Evolutionary conservation across 495 filamentous ascomycete species (phyloP).

Genomic region (Patellaria atrata): DNA sequence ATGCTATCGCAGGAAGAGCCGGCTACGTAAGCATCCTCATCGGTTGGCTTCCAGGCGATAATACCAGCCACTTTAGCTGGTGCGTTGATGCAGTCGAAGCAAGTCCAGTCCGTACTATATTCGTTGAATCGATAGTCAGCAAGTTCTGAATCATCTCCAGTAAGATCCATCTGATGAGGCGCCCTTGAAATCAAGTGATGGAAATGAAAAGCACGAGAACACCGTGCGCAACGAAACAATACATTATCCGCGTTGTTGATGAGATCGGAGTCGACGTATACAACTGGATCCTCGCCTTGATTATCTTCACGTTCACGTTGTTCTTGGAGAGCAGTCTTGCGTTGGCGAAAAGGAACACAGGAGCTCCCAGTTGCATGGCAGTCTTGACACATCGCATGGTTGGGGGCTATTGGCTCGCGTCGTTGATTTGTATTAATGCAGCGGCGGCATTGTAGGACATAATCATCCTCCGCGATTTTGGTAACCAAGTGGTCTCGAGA

Average conservation of each 20-base stretch:
- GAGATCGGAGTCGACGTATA: slow-evolving; percentile 39
- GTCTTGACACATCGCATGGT: slow-evolving; percentile 50
- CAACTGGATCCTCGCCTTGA: slow-evolving; percentile 61
- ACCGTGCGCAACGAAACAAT: slow-evolving; percentile 62
- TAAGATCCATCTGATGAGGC: slow-evolving; percentile 24
- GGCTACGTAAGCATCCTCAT: slow-evolving; percentile 34
- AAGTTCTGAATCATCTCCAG: slow-evolving; percentile 28
- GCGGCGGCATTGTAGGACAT: slow-evolving; percentile 78
- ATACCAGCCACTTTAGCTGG: slow-evolving; percentile 50
- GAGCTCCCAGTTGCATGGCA: slow-evolving; percentile 49
- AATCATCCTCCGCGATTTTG: slow-evolving; percentile 62
- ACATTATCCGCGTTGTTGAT: slow-evolving; percentile 64
- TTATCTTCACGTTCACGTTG: slow-evolving; percentile 68
- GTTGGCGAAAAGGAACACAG: slow-evolving; percentile 52
- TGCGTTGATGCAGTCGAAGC: slow-evolving; percentile 51
- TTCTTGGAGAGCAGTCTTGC: slow-evolving; percentile 61
- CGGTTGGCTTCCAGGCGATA: slow-evolving; percentile 72
- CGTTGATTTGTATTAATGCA: slow-evolving; percentile 54
- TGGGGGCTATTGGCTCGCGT: slow-evolving; percentile 54
- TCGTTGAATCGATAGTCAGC: slow-evolving; percentile 39
- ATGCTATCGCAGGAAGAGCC: slow-evolving; percentile 37
- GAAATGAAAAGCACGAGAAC: slow-evolving; percentile 69
- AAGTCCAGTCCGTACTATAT: slow-evolving; percentile 56
- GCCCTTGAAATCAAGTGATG: slow-evolving; percentile 52
- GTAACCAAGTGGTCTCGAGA: slow-evolving; percentile 80